These are phyloP conservation scores for Penicillium ochrochloron DNA, from an alignment of 495 filamentous ascomycete species.

Conservation along the genomic window DNA sequence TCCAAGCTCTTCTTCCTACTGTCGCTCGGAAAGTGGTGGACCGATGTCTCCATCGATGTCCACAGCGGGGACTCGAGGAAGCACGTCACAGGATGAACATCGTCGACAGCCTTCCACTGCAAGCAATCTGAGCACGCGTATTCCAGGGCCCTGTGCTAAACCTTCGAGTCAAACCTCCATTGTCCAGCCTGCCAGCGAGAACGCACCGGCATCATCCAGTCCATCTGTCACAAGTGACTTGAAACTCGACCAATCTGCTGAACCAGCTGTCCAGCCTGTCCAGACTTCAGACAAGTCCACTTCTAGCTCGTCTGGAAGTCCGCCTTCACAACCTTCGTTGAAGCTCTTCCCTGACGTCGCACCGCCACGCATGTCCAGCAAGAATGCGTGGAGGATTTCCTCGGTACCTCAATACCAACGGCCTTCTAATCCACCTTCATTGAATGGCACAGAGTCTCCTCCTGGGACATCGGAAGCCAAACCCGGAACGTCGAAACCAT, in stretches of 20 bases:
- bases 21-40: background rate
- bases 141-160: background rate
- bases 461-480: background rate
- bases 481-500: constrained; percentile 8
- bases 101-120: constrained; percentile 20
- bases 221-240: constrained; percentile 9
- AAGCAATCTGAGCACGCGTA: constrained; percentile 10
- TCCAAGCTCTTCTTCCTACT: constrained; percentile 12
- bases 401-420: constrained; percentile 27
- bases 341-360: constrained; percentile 47
- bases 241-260: constrained; percentile 10
- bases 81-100: constrained; percentile 14
- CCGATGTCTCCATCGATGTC: constrained; percentile 18
- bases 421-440: constrained; percentile 17
- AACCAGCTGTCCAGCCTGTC: background rate
- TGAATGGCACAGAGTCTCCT: background rate
- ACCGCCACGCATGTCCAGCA: constrained; percentile 42
- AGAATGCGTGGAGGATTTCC: constrained; percentile 36
- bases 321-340: constrained; percentile 32
- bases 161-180: background rate
- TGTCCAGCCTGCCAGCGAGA: background rate
- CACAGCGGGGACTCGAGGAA: constrained; percentile 12
- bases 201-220: background rate
- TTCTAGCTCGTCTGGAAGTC: constrained; percentile 14
- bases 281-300: constrained; percentile 13